phyloP scores from a whole-genome alignment of 345 rosid genomes.

The Brassica cretica region DNA sequence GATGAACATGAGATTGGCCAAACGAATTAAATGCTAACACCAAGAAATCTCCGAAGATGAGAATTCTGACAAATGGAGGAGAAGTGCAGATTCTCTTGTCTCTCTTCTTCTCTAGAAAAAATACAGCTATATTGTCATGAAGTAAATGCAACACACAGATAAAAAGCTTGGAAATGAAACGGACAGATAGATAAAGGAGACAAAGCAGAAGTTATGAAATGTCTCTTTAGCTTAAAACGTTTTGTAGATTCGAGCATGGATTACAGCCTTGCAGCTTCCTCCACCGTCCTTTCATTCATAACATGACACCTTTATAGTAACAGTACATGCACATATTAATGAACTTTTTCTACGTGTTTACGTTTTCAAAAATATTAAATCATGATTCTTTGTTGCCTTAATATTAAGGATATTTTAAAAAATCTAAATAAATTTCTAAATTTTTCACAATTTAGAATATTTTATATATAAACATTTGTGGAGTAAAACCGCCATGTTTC shows the following conservation, averaged over 20 bases:
- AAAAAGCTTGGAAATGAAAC: neutral
- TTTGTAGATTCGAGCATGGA: conserved; percentile 13
- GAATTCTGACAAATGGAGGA: conserved; percentile 18
- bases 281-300: conserved; percentile 33
- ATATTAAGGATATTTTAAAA: neutral
- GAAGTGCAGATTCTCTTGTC: conserved; percentile 27
- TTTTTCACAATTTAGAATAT: too few species aligned
- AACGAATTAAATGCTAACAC: conserved; percentile 6
- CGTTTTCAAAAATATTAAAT: neutral
- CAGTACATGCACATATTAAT: neutral
- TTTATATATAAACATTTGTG: too few species aligned
- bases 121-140: conserved; percentile 16
- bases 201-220: conserved; percentile 31
- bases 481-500: neutral
- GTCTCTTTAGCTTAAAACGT: conserved; percentile 34
- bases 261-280: conserved; percentile 30
- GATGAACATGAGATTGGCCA: conserved; percentile 4
- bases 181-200: conserved; percentile 33
- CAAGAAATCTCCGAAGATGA: conserved; percentile 23
- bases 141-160: conserved; percentile 26
- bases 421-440: too few species aligned
- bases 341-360: conserved; percentile 19
- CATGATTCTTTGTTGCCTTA: neutral
- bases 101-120: neutral
- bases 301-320: conserved; percentile 29